Conservation (phyloP, 345 rosid species). For the Syzygium jambos region DNA sequence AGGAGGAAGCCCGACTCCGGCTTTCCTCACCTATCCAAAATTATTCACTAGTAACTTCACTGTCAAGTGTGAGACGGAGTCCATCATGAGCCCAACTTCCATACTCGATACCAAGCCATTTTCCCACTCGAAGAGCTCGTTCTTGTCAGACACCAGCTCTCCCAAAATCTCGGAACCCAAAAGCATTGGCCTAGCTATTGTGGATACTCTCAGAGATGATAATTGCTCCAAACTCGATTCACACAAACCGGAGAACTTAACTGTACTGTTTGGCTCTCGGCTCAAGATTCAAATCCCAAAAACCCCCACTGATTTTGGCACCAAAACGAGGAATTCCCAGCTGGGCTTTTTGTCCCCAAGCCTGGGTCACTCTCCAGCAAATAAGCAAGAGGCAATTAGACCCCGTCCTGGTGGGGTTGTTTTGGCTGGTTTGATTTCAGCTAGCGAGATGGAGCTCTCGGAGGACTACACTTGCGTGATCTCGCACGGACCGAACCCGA, state of each 20-base stretch:
- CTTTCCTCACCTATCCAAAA: conserved; percentile 33
- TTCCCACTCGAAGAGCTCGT: conserved; percentile 56
- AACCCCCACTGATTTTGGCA: conserved; percentile 57
- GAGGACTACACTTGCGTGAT: conserved; percentile 96
- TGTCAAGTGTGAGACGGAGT: neutral
- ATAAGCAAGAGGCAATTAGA: neutral
- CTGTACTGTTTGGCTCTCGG: conserved; percentile 69
- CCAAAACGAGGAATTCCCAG: conserved; percentile 49
- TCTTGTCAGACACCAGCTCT: conserved; percentile 29
- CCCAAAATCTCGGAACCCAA: conserved; percentile 34
- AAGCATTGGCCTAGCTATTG: conserved; percentile 28
- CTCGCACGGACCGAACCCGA: conserved; percentile 73
- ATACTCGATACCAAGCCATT: conserved; percentile 75
- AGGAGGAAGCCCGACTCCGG: conserved; percentile 35
- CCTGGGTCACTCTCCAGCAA: conserved; percentile 12
- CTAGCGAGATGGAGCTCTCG: conserved; percentile 65
- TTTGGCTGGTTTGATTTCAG: conserved; percentile 14
- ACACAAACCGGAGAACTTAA: conserved; percentile 40
- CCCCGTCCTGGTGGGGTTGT: neutral
- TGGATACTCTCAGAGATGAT: conserved; percentile 45
- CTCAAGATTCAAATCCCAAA: conserved; percentile 70
- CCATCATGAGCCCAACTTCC: conserved; percentile 31
- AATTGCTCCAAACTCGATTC: conserved; percentile 12
- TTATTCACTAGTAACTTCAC: neutral
- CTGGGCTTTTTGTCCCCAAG: neutral